Evolutionary conservation across 495 filamentous ascomycete genomes (phyloP).

Genomic region (Astrothelium macrocarpum): DNA sequence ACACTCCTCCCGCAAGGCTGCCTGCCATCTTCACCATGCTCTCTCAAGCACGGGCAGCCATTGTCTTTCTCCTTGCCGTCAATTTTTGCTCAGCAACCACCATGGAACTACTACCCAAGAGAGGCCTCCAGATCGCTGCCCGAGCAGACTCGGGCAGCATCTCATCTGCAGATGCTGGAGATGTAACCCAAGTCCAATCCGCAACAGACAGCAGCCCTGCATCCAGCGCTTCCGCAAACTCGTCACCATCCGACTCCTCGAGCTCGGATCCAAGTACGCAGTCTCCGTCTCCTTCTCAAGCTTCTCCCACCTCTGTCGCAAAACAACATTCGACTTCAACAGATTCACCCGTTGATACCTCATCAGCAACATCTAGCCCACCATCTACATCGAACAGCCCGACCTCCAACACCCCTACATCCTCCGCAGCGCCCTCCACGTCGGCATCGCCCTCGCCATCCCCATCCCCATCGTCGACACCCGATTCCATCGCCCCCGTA

Average conservation of each 20-base stretch:
- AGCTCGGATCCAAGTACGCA: conserved; percentile 6
- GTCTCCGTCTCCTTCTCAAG: conserved; percentile 4
- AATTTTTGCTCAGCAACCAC: background rate
- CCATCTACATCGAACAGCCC: background rate
- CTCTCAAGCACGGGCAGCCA: background rate
- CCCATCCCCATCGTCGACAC: background rate
- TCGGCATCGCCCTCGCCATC: conserved; percentile 9
- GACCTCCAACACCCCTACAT: background rate
- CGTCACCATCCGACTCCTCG: conserved; percentile 4
- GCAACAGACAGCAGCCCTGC: background rate
- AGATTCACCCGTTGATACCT: background rate
- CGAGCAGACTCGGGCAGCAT: background rate
- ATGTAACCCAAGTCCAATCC: background rate
- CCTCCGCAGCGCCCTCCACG: conserved; percentile 6
- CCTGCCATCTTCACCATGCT: background rate
- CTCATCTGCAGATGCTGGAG: background rate
- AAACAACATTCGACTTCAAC: background rate
- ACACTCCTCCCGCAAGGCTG: background rate
- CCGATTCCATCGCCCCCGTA: conserved; percentile 5
- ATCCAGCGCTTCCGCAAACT: background rate
- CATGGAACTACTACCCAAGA: background rate
- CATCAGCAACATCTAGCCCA: conserved; percentile 3
- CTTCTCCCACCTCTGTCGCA: background rate
- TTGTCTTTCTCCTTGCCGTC: background rate
- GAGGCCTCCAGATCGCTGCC: background rate